These are phyloP conservation scores for Stagonosporopsis rhizophila DNA, from an alignment of 2,329 filamentous ascomycete genomes.

Conservation along the genomic window DNA sequence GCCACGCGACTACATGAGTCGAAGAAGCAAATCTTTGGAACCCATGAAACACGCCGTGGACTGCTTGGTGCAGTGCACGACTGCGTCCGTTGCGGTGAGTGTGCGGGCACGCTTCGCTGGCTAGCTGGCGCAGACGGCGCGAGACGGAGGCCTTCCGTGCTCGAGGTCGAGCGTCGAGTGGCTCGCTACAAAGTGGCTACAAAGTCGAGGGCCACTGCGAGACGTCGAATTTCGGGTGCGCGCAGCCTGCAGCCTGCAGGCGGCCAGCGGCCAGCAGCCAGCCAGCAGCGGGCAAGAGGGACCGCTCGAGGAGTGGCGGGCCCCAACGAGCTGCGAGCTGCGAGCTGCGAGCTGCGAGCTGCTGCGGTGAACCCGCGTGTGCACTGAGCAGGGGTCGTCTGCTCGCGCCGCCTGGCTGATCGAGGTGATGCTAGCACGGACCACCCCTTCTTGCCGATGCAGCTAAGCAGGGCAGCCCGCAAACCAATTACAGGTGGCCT, in stretches of 20 bases:
- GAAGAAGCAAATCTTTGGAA: slow-evolving; percentile 21
- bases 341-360: slow-evolving; percentile 10
- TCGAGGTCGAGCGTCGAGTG: slow-evolving; percentile 8
- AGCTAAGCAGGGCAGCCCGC: slow-evolving; percentile 5
- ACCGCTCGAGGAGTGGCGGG: background rate
- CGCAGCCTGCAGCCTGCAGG: slow-evolving; percentile 1
- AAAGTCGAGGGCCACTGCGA: slow-evolving; percentile 4
- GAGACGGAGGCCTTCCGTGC: slow-evolving; percentile 20
- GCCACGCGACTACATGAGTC: slow-evolving; percentile 23
- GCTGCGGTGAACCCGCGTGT: slow-evolving; percentile 17
- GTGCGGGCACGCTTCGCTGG: slow-evolving; percentile 6
- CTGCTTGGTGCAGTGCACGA: slow-evolving; percentile 19
- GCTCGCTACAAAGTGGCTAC: slow-evolving; percentile 9
- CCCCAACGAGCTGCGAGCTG: slow-evolving; percentile 4
- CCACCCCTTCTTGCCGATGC: slow-evolving; percentile 5
- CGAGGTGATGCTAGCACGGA: slow-evolving; percentile 6
- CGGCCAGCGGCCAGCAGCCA: slow-evolving; percentile 6
- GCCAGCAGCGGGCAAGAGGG: slow-evolving; percentile 14
- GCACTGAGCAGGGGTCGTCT: slow-evolving; percentile 6
- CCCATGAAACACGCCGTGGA: slow-evolving; percentile 27
- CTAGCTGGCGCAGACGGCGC: slow-evolving; percentile 13
- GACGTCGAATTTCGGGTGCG: slow-evolving; percentile 6
- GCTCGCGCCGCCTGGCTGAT: slow-evolving; percentile 19
- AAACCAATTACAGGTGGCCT: slow-evolving; percentile 32
- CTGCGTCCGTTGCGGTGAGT: slow-evolving; percentile 2